Base-by-base conservation (phyloP, 106 monocot genomes). In the Phalaenopsis aphrodite region DNA sequence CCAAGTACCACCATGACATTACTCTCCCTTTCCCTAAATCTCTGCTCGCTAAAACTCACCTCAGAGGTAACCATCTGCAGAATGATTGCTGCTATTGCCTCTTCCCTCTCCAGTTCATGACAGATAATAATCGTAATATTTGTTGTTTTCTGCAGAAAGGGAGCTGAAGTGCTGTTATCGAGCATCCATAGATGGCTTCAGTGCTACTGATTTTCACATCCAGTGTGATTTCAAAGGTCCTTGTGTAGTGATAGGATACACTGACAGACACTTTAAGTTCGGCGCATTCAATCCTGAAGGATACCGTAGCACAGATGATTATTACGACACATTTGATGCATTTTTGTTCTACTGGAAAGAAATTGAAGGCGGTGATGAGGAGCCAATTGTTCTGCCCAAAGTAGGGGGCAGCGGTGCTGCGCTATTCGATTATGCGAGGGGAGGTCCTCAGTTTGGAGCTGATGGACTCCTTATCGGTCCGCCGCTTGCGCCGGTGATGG, bases 401-500 rank as follows among this genome's bases (percentile, higher is more conserved):
- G 83, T 98, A 5, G 98, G 98, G 4, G 97, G 98, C 7, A 94
- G 94, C 55, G 98, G 98, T 1, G 98, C 98, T 0, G 94, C 98
- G 12, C 84, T 93, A 78, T 98, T 98, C 81, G 98, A 98, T 55
- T 94, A 98, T 77, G 92, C 94, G 1, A 84, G 98, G 61, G 98
- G 98, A 19, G 98, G 98, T 30, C 98, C 98, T 30, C 98, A 98
- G 84, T 98, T 98, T 56, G 98, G 94, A 11, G 94, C 98, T 3
- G 94, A 94, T 58, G 94, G 98, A 56, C 85, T 98, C 21, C 92
- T 98, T 71, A 91, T 98, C 30, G 94, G 94, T 10, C 94, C 94
- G 41, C 98, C 98, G 42, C 82, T 98, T 8, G 80, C 98, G 9
- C 94, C 98, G 41, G 98, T 94, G 68, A 98, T 98, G 98, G 94